Conservation (phyloP, 495 filamentous ascomycete species). For the Penicillium steckii region DNA sequence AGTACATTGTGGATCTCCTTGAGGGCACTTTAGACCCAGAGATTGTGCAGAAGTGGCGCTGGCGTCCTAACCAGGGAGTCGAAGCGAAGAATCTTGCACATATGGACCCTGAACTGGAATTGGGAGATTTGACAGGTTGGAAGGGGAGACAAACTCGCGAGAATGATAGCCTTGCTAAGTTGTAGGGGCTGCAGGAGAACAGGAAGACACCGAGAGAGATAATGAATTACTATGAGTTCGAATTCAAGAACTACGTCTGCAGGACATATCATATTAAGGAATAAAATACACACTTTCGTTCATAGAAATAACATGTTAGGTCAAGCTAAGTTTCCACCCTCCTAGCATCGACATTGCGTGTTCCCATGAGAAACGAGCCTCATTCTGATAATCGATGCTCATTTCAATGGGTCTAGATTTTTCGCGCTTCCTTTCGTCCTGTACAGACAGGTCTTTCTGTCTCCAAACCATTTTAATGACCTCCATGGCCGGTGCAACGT, state of each 20-base stretch:
- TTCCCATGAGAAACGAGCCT: slow-evolving; percentile 31
- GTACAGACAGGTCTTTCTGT: slow-evolving; percentile 17
- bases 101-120: slow-evolving; percentile 22
- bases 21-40: slow-evolving; percentile 18
- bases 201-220: no score
- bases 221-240: no score
- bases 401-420: neutral
- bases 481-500: slow-evolving; percentile 34
- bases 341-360: slow-evolving; percentile 29
- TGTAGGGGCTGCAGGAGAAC: neutral
- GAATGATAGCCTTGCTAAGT: slow-evolving; percentile 4
- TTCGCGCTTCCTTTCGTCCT: slow-evolving; percentile 23
- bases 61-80: neutral
- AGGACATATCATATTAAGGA: no score
- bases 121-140: slow-evolving; percentile 22
- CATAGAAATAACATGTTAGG: slow-evolving; percentile 7
- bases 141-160: slow-evolving; percentile 20
- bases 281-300: neutral
- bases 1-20: slow-evolving; percentile 35
- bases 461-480: slow-evolving; percentile 26
- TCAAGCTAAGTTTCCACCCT: slow-evolving; percentile 24
- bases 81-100: slow-evolving; percentile 20
- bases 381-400: slow-evolving; percentile 1
- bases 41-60: no score
- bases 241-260: no score